A percentile compares a stretch with the other conserved stretches of the same genome.
These are phyloP conservation scores for Phoma herbarum DNA, from an alignment of 2,329 filamentous ascomycete species.

Conservation along the genomic window DNA sequence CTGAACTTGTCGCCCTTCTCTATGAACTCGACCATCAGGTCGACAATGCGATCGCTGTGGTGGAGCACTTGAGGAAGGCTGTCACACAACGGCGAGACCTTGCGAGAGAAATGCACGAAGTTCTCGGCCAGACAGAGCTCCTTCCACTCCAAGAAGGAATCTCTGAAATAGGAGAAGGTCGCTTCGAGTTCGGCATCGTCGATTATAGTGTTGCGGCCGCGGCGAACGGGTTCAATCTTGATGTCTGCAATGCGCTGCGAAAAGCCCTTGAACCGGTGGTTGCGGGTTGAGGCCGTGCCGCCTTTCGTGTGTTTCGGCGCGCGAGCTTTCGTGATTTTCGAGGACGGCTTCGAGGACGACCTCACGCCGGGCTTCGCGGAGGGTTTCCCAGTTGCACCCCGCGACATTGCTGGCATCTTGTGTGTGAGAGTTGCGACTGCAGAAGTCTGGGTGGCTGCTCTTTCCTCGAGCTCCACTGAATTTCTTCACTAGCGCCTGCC, in stretches of 20 bases:
- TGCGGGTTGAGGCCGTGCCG: conserved; percentile 77
- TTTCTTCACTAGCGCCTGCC: conserved; percentile 35
- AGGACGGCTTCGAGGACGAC: conserved; percentile 24
- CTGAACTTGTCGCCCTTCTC: conserved; percentile 78
- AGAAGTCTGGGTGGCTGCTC: conserved; percentile 17
- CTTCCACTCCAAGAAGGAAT: conserved; percentile 84
- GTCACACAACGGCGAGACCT: conserved; percentile 81
- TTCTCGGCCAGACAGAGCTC: conserved; percentile 88
- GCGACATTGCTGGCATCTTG: conserved; percentile 56
- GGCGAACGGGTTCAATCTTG: conserved; percentile 91
- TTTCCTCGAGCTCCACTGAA: conserved; percentile 38
- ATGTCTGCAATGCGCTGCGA: conserved; percentile 88
- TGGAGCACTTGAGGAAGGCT: conserved; percentile 92
- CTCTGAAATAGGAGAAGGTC: conserved; percentile 86
- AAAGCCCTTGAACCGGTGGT: conserved; percentile 92
- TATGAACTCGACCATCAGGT: conserved; percentile 77
- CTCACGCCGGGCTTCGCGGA: conserved; percentile 25
- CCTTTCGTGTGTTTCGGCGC: conserved; percentile 72
- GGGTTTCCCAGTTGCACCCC: conserved; percentile 38
- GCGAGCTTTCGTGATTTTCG: conserved; percentile 41
- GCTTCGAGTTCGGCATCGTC: conserved; percentile 78
- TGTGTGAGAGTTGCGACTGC: conserved; percentile 19
- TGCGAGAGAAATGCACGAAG: conserved; percentile 79
- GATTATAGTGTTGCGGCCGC: conserved; percentile 84
- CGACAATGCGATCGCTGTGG: conserved; percentile 86